These are phyloP conservation scores for Saussurea involucrata DNA, from an alignment of 129 eudicot genomes.

Conservation along the genomic window DNA sequence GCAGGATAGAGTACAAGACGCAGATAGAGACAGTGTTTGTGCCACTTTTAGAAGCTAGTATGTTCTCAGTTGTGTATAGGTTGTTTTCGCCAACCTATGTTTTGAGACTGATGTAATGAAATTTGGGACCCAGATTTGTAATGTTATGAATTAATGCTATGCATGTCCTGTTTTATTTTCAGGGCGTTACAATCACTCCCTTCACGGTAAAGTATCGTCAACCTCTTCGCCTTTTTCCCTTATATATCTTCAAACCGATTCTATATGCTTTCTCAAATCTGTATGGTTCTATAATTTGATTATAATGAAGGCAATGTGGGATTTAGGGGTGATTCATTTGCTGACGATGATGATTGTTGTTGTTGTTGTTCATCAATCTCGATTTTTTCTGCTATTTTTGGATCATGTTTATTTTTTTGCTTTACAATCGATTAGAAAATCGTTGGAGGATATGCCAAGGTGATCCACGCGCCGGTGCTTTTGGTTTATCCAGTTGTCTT, in stretches of 20 bases:
- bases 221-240: conserved; percentile 5
- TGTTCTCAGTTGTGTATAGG: too few species aligned
- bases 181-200: conserved; percentile 32
- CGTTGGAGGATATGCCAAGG: conserved; percentile 76
- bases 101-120: too few species aligned
- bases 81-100: too few species aligned
- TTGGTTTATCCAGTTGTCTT: conserved; percentile 63
- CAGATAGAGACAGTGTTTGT: too few species aligned
- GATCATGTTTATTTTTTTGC: conserved; percentile 80
- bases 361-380: neutral
- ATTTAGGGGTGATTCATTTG: neutral
- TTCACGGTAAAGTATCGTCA: conserved; percentile 35
- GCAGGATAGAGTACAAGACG: too few species aligned
- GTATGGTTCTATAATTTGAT: neutral
- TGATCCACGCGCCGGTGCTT: conserved; percentile 78
- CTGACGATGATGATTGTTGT: neutral
- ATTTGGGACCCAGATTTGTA: too few species aligned
- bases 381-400: conserved; percentile 25
- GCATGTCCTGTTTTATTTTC: too few species aligned
- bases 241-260: neutral
- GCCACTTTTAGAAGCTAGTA: too few species aligned
- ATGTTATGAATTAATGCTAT: too few species aligned
- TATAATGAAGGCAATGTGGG: neutral
- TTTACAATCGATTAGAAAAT: conserved; percentile 53
- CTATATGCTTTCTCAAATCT: conserved; percentile 13